A percentile compares a stretch with the other conserved stretches of the same genome.
Evolutionary conservation across 2,329 filamentous ascomycete genomes (phyloP).

Genomic region (Fusarium torulosum): DNA sequence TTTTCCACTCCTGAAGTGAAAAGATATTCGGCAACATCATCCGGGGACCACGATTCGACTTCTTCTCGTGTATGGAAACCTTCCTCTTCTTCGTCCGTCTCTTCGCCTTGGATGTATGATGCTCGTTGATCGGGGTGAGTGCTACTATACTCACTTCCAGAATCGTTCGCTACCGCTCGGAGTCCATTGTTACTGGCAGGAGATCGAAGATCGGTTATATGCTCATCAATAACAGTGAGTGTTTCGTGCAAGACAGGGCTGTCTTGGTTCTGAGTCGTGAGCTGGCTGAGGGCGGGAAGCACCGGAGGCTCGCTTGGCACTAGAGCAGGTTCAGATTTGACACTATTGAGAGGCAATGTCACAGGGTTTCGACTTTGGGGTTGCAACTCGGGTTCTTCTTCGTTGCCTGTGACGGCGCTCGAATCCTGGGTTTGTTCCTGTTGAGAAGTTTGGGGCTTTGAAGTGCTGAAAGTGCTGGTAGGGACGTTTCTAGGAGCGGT

Average conservation of each 20-base stretch:
- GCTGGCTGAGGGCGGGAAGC: conserved; percentile 50
- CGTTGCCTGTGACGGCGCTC: conserved; percentile 39
- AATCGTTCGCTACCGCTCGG: conserved; percentile 73
- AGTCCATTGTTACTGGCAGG: conserved; percentile 65
- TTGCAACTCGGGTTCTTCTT: conserved; percentile 52
- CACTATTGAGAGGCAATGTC: conserved; percentile 61
- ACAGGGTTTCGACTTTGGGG: conserved; percentile 53
- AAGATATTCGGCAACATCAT: conserved; percentile 89
- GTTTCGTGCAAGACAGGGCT: conserved; percentile 92
- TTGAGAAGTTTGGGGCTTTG: conserved; percentile 50
- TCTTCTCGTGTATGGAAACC: conserved; percentile 75
- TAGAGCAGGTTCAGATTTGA: conserved; percentile 51
- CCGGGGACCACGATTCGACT: conserved; percentile 82
- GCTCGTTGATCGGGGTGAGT: conserved; percentile 79
- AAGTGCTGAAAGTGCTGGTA: conserved; percentile 48
- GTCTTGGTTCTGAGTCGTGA: conserved; percentile 62
- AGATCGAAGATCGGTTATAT: conserved; percentile 86
- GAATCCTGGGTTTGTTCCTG: conserved; percentile 50
- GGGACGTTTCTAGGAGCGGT: conserved; percentile 63
- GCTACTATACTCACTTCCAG: conserved; percentile 92
- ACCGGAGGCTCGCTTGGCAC: conserved; percentile 47
- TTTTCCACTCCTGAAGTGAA: conserved; percentile 87
- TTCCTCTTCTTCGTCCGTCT: conserved; percentile 95
- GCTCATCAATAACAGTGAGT: conserved; percentile 94
- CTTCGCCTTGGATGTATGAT: conserved; percentile 93